Evolutionary conservation across 1,284 basidiomycete species (phyloP).

Genomic region (Kwoniella shivajii): DNA sequence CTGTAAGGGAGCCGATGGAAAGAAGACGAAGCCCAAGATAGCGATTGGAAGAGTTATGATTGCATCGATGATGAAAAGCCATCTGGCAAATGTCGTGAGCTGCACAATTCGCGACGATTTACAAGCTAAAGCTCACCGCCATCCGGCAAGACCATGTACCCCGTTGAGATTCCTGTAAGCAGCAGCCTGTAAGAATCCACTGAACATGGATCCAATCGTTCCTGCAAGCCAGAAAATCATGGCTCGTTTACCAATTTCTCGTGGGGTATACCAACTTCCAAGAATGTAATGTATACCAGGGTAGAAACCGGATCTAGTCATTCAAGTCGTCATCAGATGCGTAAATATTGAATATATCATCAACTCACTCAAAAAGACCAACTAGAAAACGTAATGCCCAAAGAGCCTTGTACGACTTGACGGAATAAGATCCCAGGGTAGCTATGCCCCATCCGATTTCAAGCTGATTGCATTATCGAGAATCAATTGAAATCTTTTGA

Average conservation of each 20-base stretch:
- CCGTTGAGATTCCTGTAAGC: conserved; percentile 43
- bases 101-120: neutral
- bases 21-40: conserved; percentile 38
- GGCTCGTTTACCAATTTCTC: conserved; percentile 44
- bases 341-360: neutral
- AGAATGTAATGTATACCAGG: conserved; percentile 42
- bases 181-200: conserved; percentile 45
- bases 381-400: conserved; percentile 42
- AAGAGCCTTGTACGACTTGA: conserved; percentile 28
- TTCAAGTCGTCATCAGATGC: neutral
- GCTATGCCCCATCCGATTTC: conserved; percentile 45
- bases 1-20: conserved; percentile 38
- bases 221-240: conserved; percentile 45
- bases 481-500: too few relatives aligned
- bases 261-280: conserved; percentile 43
- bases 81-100: conserved; percentile 6
- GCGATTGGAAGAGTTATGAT: conserved; percentile 47
- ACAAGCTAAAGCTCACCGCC: conserved; percentile 23
- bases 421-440: conserved; percentile 40
- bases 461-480: too few relatives aligned
- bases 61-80: conserved; percentile 47
- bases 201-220: conserved; percentile 39
- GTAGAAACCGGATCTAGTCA: conserved; percentile 38
- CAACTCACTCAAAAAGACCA: conserved; percentile 37
- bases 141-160: conserved; percentile 37